Percentiles rank a stretch among this genome's conserved stretches.
These are phyloP conservation scores for Lachancea meyersii DNA, from an alignment of 805 yeast species.

Conservation along the genomic window DNA sequence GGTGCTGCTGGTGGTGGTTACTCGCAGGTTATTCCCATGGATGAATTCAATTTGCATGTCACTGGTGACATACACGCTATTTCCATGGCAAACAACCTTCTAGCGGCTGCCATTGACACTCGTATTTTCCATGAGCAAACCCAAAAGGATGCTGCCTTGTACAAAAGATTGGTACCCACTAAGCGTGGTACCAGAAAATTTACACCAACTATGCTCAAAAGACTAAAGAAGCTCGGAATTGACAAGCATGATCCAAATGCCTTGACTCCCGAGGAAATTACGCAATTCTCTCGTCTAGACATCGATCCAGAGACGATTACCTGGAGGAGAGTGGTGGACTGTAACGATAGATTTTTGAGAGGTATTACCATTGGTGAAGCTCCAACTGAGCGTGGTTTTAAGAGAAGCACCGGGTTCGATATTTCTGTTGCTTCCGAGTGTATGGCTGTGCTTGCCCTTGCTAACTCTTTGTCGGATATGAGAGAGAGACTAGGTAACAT, in stretches of 20 bases:
- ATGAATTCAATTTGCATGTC: constrained; percentile 78
- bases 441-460: constrained; percentile 78
- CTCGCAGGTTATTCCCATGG: constrained; percentile 85
- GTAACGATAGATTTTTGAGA: constrained; percentile 74
- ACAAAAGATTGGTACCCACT: constrained; percentile 67
- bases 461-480: constrained; percentile 63
- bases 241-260: constrained; percentile 65
- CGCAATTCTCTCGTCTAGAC: constrained; percentile 60
- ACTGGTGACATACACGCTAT: constrained; percentile 86
- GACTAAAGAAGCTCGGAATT: constrained; percentile 65
- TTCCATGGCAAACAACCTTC: constrained; percentile 70
- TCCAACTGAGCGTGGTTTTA: constrained; percentile 70
- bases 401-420: constrained; percentile 72
- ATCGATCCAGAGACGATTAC: constrained; percentile 76
- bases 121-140: constrained; percentile 80
- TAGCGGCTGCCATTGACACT: constrained; percentile 83
- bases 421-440: constrained; percentile 80
- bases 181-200: constrained; percentile 66
- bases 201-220: constrained; percentile 59
- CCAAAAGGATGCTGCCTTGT: constrained; percentile 64
- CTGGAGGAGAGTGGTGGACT: constrained; percentile 79
- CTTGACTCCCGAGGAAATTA: constrained; percentile 61
- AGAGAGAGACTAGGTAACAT: constrained; percentile 69
- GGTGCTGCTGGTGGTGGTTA: constrained; percentile 92
- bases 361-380: constrained; percentile 77